phyloP scores from a whole-genome alignment of 176 grass and related monocot species.

The Musa acuminata region DNA sequence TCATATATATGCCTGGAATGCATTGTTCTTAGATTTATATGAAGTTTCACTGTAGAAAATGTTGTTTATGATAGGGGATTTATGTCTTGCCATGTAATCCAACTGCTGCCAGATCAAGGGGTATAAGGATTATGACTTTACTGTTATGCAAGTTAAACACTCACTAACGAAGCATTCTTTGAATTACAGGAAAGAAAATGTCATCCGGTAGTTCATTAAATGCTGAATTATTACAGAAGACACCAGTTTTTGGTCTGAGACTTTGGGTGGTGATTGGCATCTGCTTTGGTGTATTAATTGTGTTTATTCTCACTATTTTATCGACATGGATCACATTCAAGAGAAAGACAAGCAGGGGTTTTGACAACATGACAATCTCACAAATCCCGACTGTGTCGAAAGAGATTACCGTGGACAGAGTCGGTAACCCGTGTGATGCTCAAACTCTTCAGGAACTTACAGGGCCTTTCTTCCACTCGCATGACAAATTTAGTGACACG shows the following conservation, averaged over 20 bases:
- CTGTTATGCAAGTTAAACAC: conserved; percentile 2
- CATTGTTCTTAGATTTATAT: no score
- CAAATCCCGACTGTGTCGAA: conserved; percentile 96
- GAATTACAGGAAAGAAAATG: conserved; percentile 25
- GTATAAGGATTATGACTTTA: not conserved
- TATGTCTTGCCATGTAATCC: not conserved
- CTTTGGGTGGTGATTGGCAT: conserved; percentile 84
- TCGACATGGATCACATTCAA: conserved; percentile 59
- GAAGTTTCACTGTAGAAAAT: not conserved
- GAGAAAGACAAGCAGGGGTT: conserved; percentile 36
- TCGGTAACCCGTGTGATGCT: conserved; percentile 51
- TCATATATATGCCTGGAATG: no score
- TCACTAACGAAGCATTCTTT: conserved; percentile 7
- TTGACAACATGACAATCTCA: conserved; percentile 41
- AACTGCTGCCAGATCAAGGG: no score
- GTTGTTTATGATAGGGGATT: not conserved
- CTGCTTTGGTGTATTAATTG: conserved; percentile 54
- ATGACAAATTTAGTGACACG: conserved; percentile 36
- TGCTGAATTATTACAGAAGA: conserved; percentile 46
- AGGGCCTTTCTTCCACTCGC: conserved; percentile 32
- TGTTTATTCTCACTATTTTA: conserved; percentile 67
- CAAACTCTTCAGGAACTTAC: conserved; percentile 52
- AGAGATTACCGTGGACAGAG: conserved; percentile 80
- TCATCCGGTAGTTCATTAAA: conserved; percentile 33
- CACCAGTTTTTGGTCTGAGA: conserved; percentile 58